These are phyloP conservation scores for Coemansia sp. DNA, from an alignment of 192 early-diverging fungal species.

Conservation along the genomic window DNA sequence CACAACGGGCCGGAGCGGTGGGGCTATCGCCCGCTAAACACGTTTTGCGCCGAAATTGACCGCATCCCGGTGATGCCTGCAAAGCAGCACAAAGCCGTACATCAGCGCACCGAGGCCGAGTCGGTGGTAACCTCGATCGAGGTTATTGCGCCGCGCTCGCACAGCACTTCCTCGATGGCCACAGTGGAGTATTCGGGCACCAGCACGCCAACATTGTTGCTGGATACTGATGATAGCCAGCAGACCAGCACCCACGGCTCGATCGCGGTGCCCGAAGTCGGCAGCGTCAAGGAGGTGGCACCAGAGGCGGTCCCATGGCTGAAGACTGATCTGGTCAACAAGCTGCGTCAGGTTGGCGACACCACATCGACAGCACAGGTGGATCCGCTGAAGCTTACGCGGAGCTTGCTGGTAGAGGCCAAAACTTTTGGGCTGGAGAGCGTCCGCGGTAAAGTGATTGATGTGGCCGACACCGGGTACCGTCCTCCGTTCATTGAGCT, in stretches of 20 bases:
- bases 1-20: slow-evolving; percentile 33
- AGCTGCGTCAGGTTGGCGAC: slow-evolving; percentile 39
- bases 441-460: slow-evolving; percentile 40
- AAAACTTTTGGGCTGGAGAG: slow-evolving; percentile 29
- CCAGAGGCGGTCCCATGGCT: slow-evolving; percentile 44
- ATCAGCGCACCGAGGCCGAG: slow-evolving; percentile 36
- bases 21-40: slow-evolving; percentile 43
- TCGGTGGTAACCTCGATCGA: slow-evolving; percentile 43
- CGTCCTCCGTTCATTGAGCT: slow-evolving; percentile 41
- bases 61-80: slow-evolving; percentile 41
- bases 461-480: slow-evolving; percentile 36
- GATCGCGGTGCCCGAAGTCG: slow-evolving; percentile 34
- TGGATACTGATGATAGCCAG: slow-evolving; percentile 12
- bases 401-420: slow-evolving; percentile 37
- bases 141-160: slow-evolving; percentile 34
- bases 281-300: slow-evolving; percentile 28
- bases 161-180: slow-evolving; percentile 9
- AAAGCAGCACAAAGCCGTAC: slow-evolving; percentile 38
- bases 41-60: slow-evolving; percentile 46
- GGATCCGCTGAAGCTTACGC: slow-evolving; percentile 44
- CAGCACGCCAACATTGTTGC: slow-evolving; percentile 1
- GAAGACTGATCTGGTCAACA: slow-evolving; percentile 25
- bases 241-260: slow-evolving; percentile 41
- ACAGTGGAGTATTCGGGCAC: slow-evolving; percentile 18
- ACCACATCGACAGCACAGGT: slow-evolving; percentile 42